Base-by-base conservation (phyloP, 345 rosid genomes). In the Combretum micranthum region DNA sequence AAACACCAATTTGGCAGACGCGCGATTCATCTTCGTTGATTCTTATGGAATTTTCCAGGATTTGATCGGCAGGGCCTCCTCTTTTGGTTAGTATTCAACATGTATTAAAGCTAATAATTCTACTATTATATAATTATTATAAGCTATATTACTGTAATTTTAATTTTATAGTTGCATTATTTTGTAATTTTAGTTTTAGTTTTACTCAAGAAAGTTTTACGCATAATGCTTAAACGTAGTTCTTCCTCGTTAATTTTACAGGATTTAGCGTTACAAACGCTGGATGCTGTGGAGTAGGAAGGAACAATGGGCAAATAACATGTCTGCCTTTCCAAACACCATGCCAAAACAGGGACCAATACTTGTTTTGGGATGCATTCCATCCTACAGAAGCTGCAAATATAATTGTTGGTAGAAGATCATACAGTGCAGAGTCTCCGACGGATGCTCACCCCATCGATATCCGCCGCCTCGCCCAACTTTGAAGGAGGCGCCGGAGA, bases 331-430 rank as follows among this genome's bases (percentile, higher is more conserved):
- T 56, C 12, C 68, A 73, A 37, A 62, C 62, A 23, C 76, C 80
- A 5, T 80, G 85, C 54, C 32, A 45, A 22, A 70, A 63, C 47
- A 65, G 85, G 15, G 44, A 15, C 18, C 52, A 60, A 17, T 57
- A 62, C 51, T 17, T 70, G 59, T 80, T 80, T 44, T 77, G 80
- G 76, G 85, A 80, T 49, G 76, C 76, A 13, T 70, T 67, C 43
- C 82, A 80, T 67, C 83, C 83, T 1, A 50, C 73, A 2, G 85
- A 77, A 56, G 71, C 71, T 12, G 77, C 72, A 6, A 75, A 72
- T 25, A 4, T 50, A 9, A 13, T 75, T 3, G 25, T 65, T 2
- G 83, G 76, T 9, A 59, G 63, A 64, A 64, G 78, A 49, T 60
- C 85, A 46, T 80, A 80, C 57, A 14, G 2, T 0, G 60, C 71